These are phyloP conservation scores for Daldinia bambusicola DNA, from an alignment of 495 filamentous ascomycete genomes.

Conservation along the genomic window DNA sequence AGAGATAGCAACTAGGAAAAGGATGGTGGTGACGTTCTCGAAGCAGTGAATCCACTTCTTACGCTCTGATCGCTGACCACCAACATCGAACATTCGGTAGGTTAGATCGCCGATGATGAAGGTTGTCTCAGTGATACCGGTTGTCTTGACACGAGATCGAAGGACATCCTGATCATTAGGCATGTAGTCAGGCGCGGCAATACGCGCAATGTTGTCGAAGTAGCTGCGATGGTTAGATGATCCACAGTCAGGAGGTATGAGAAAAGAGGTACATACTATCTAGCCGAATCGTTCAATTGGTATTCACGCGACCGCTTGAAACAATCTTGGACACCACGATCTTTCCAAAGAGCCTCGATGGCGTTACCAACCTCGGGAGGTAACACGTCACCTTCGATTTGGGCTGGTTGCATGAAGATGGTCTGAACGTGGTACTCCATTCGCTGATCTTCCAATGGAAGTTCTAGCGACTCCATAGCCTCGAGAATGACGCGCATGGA, in stretches of 20 bases:
- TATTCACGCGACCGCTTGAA: slow-evolving; percentile 96
- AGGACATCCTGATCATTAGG: slow-evolving; percentile 98
- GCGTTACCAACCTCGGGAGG: slow-evolving; percentile 94
- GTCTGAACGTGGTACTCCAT: slow-evolving; percentile 95
- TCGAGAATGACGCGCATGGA: slow-evolving; percentile 96
- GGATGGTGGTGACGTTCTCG: slow-evolving; percentile 98
- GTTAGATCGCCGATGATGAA: slow-evolving; percentile 98
- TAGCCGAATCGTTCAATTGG: slow-evolving; percentile 95
- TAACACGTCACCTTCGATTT: slow-evolving; percentile 94
- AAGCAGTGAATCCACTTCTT: slow-evolving; percentile 99
- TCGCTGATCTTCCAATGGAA: slow-evolving; percentile 85
- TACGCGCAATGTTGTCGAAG: slow-evolving; percentile 94
- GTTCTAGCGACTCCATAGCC: slow-evolving; percentile 93
- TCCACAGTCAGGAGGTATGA: not conserved
- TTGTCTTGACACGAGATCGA: slow-evolving; percentile 97
- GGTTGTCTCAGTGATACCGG: slow-evolving; percentile 98
- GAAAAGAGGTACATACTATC: slow-evolving; percentile 79
- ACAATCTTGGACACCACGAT: slow-evolving; percentile 93
- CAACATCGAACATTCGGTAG: slow-evolving; percentile 99
- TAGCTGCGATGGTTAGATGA: slow-evolving; percentile 71
- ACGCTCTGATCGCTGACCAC: slow-evolving; percentile 96
- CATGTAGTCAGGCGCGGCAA: slow-evolving; percentile 91
- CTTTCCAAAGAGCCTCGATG: slow-evolving; percentile 92
- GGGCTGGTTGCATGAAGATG: slow-evolving; percentile 93
- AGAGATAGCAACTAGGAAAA: slow-evolving; percentile 98